Percentiles rank a stretch among this genome's conserved stretches.
Conservation (phyloP, 805 yeast species). For the Wickerhamiella occidentalis region DNA sequence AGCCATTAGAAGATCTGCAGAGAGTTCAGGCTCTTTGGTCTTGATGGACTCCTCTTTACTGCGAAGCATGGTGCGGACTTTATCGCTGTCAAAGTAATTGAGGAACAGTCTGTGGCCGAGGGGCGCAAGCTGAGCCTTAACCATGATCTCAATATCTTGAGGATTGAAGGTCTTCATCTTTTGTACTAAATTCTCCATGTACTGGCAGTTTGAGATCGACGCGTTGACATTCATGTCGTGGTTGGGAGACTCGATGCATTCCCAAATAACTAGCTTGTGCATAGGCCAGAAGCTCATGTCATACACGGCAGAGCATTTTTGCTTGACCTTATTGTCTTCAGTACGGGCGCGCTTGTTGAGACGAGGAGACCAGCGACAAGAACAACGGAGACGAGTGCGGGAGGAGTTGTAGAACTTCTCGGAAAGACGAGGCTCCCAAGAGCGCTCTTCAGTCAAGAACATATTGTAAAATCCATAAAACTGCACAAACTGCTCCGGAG, state of each 20-base stretch:
- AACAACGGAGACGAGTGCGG: constrained; percentile 10
- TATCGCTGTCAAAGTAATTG: constrained; percentile 6
- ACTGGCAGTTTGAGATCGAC: constrained; percentile 4
- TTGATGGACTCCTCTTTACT: not conserved
- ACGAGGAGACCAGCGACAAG: constrained; percentile 10
- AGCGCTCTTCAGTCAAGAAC: constrained; percentile 11
- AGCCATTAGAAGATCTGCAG: constrained; percentile 4
- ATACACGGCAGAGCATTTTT: constrained; percentile 7
- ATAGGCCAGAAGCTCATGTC: constrained; percentile 11
- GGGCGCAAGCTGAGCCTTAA: constrained; percentile 4
- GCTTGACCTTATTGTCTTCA: not conserved
- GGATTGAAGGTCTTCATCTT: not conserved
- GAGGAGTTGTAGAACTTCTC: constrained; percentile 11
- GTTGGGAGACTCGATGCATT: constrained; percentile 3
- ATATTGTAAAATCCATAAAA: constrained; percentile 10
- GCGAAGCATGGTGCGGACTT: constrained; percentile 6
- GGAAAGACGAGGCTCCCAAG: constrained; percentile 11
- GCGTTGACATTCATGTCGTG: constrained; percentile 10
- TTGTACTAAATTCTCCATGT: constrained; percentile 1
- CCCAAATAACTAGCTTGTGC: constrained; percentile 11
- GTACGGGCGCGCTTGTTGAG: constrained; percentile 8
- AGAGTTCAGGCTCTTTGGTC: not conserved
- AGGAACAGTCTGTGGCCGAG: not conserved
- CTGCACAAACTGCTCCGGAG: constrained; percentile 9
- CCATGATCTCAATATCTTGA: constrained; percentile 5